Percentiles rank a stretch among this genome's conserved stretches.
These are phyloP conservation scores for Colletotrichum sp. DNA, from an alignment of 2,329 filamentous ascomycete species.

Conservation along the genomic window DNA sequence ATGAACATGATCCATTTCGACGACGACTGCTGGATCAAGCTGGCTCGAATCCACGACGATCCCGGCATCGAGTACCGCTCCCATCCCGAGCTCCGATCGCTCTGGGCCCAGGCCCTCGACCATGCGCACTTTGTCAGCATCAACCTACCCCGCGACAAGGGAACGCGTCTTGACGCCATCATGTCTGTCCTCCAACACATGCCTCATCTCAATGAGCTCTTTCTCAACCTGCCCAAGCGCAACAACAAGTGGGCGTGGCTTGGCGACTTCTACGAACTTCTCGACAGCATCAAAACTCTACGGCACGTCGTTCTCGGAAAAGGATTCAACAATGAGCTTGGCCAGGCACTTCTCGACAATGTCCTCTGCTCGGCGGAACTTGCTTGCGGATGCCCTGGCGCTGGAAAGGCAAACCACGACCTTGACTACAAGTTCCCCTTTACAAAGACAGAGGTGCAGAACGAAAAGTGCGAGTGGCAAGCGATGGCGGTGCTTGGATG, in stretches of 20 bases:
- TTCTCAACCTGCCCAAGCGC: not conserved
- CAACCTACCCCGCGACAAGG: not conserved
- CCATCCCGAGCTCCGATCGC: not conserved
- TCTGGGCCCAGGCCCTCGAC: not conserved
- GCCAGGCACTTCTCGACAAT: not conserved
- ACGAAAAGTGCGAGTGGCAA: not conserved
- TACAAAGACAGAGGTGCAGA: not conserved
- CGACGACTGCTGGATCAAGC: not conserved
- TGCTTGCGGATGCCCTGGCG: not conserved
- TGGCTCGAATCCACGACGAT: not conserved
- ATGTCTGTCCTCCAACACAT: not conserved
- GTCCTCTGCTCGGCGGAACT: not conserved
- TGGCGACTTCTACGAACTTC: not conserved
- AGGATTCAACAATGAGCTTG: not conserved
- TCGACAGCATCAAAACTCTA: not conserved
- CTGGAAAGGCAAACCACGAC: not conserved
- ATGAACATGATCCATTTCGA: not conserved
- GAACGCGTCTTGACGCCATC: not conserved
- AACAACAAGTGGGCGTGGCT: not conserved
- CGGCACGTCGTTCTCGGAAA: not conserved
- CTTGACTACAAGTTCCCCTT: not conserved
- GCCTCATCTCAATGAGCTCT: not conserved
- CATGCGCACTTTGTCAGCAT: not conserved
- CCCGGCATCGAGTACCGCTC: not conserved
- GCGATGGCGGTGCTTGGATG: not conserved